phyloP scores from a whole-genome alignment of 257 asterid genomes.

The Solanum pinnatisectum region DNA sequence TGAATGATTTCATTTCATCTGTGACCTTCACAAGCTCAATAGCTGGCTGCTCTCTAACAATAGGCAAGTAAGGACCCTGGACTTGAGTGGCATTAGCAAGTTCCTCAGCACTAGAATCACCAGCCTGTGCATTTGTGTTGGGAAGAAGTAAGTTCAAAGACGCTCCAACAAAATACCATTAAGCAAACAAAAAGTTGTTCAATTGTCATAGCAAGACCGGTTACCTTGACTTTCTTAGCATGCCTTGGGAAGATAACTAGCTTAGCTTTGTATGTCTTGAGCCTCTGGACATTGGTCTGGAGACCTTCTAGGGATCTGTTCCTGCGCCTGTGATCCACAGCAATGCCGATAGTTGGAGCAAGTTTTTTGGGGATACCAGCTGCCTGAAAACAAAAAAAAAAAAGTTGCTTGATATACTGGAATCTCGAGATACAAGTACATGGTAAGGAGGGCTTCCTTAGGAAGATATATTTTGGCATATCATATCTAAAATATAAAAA shows the following conservation, averaged over 20 bases:
- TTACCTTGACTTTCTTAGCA: neutral
- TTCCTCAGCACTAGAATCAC: neutral
- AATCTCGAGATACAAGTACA: neutral
- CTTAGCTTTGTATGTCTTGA: neutral
- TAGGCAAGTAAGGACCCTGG: neutral
- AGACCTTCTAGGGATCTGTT: conserved; percentile 1
- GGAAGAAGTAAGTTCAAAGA: neutral
- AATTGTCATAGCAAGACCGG: neutral
- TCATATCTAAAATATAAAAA: neutral
- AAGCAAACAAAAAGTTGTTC: neutral
- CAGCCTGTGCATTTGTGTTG: neutral
- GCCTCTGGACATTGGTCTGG: neutral
- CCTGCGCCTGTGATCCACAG: conserved; percentile 1
- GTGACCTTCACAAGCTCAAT: neutral
- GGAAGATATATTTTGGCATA: neutral
- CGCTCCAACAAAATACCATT: neutral
- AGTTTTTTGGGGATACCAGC: neutral
- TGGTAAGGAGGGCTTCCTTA: neutral
- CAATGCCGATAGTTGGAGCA: neutral
- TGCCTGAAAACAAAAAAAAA: neutral
- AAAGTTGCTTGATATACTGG: neutral
- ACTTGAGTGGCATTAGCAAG: neutral
- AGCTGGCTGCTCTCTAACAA: neutral
- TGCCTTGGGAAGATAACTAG: neutral
- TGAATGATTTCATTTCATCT: neutral